A percentile compares a stretch with the other conserved stretches of the same genome.
Evolutionary conservation across 1,284 basidiomycete genomes (phyloP).

Genomic region (Apiotrichum veenhuisii): DNA sequence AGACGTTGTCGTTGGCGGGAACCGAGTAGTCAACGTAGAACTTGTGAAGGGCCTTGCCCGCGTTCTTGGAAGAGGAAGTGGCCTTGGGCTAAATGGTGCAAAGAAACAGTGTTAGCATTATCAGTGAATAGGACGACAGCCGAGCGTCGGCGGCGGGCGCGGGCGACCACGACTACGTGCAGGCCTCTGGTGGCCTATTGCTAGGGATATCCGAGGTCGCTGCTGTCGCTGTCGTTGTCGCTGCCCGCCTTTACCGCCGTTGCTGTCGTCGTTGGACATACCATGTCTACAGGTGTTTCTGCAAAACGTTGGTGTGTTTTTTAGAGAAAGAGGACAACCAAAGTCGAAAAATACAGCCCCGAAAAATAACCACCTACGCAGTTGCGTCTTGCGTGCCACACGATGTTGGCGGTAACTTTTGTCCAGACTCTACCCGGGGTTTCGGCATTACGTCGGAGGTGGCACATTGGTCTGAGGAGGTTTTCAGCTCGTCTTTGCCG

Average conservation of each 20-base stretch:
- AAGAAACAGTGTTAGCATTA: background rate
- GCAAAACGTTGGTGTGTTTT: conserved; percentile 17
- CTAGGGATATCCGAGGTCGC: background rate
- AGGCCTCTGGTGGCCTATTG: background rate
- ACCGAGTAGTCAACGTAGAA: conserved; percentile 93
- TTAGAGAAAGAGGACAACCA: background rate
- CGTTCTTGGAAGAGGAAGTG: conserved; percentile 44
- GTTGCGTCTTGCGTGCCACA: too few species aligned
- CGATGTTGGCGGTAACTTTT: too few species aligned
- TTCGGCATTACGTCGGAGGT: too few species aligned
- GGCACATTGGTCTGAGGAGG: too few species aligned
- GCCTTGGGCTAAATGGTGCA: conserved; percentile 38
- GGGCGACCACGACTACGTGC: too few species aligned
- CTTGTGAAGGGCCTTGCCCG: conserved; percentile 73
- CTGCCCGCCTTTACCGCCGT: too few species aligned
- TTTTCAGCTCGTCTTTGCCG: too few species aligned
- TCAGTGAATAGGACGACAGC: background rate
- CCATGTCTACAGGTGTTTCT: conserved; percentile 26
- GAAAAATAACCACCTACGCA: background rate
- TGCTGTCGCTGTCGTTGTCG: background rate
- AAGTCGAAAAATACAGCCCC: background rate
- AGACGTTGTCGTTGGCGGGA: conserved; percentile 83
- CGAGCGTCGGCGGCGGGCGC: background rate
- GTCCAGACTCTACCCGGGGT: too few species aligned
- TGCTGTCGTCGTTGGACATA: conserved; percentile 8